Base-by-base conservation (phyloP, 768 basidiomycete species). In the Phylloporus rhodoxanthus region DNA sequence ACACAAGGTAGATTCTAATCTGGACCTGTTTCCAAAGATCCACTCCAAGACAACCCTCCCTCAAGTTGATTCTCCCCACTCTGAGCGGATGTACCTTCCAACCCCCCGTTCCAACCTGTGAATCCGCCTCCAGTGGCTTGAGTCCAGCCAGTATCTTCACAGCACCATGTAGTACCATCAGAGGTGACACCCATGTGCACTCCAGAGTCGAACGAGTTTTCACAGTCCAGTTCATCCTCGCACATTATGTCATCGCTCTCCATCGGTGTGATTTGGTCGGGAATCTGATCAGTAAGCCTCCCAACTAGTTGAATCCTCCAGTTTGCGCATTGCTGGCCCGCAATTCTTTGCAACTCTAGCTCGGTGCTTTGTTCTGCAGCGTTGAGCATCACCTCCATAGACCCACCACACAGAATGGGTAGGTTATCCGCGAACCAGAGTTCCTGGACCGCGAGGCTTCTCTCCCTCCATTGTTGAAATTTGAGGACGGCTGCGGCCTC, bases 381-480 rank as follows among this genome's bases (percentile, higher is more conserved):
- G 21, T 59, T 42, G 38, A 68, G 51, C 57, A 71, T 51, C 20
- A 58, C 45, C 14, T 67, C 60, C 9, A 68, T 50, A 13, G 63
- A 63, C 15, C 71, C 70, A 26, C 72, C 72, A 37, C 70, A 71
- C 17, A 66, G 45, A 36, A 61, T 21, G 4, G 62, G 52, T n/a
- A 71, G 44, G 28, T 65, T 49, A 3, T 64, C 77, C 69, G 59
- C 76, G 71, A 48, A 83, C 75, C 74, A 77, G 34, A 75, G 58
- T 40, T 73, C 72, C 23, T 66, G 64, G 9, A 72, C 56, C 4
- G 76, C 63, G 53, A 82, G 72, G 50, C 74, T 70, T 1, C 63
- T 63, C 50, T 81, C 75, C 6, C 78, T 67, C 54, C 72, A 75
- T 34, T 70, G 69, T 43, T 82, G 76, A 75, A 90, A 81, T 51